Base-by-base conservation (phyloP, 116 monocot genomes). In the Trichopus zeylanicus region DNA sequence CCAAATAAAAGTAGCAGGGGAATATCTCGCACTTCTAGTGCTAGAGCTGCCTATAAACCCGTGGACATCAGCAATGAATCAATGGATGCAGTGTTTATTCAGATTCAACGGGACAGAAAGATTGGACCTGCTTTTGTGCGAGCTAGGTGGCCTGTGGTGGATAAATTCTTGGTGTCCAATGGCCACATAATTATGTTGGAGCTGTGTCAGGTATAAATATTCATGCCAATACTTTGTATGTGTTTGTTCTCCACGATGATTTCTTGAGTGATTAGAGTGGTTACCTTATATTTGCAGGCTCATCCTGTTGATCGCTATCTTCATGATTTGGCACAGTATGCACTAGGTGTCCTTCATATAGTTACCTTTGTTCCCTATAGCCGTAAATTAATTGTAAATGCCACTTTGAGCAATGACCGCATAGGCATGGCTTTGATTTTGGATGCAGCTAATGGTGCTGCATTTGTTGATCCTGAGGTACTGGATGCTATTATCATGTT, bases 41-140 rank as follows among this genome's bases (percentile, higher is more conserved):
- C 80, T 31, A 91, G 92, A 57, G 78, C 82, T 64, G 85, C 74
- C 4, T 88, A 92, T 70, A 92, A 86, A 75, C 99, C 92, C 46
- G 71, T 99, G 51, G 99, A 99, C 67, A 88, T 99, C 51, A 88
- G 92, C 69, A 92, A 81, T 79, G 99, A 99, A 67, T 85, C 88
- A 16, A 88, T 99, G 82, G 99, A 99, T 63, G 61, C 82, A 18
- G 81, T 99, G 29, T 83, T 92, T 65, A 71, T 71, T 53, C 99
- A 83, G 42, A 85, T 92, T 65, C 92, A 99, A 67, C 79, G 88
- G 26, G 99, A 99, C 63, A 82, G 99, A 56, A 99, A 99, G 63
- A 73, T 99, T 61, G 99, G 99, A 10, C 74, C 88, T 66, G 85
- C 80, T 59, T 77, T 99, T 74, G 92, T 88, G 30, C 69, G 88